Percentiles rank a stretch among this genome's conserved stretches.
phyloP scores from a whole-genome alignment of 129 eudicot genomes.

The Escallonia rubra region DNA sequence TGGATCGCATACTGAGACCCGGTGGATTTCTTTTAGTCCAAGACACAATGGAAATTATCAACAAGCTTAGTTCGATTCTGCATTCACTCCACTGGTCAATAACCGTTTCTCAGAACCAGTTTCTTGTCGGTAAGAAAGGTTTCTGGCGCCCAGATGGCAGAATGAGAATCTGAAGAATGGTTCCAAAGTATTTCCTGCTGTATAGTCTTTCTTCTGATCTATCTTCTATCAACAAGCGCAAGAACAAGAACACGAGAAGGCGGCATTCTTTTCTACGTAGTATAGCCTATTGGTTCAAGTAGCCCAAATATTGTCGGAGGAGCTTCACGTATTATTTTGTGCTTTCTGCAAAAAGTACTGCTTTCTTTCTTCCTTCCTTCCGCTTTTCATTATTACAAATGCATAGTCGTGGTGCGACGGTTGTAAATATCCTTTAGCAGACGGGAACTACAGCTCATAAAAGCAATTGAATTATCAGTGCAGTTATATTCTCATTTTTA shows the following conservation, averaged over 20 bases:
- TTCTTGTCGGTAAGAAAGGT: slow-evolving; percentile 50
- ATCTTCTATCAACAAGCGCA: not conserved
- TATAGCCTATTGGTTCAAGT: too few relatives aligned
- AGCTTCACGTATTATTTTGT: too few relatives aligned
- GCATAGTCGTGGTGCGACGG: too few relatives aligned
- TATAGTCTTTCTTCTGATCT: not conserved
- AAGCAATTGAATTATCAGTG: too few relatives aligned
- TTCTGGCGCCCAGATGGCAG: slow-evolving; percentile 49
- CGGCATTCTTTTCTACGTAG: not conserved
- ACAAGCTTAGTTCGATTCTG: slow-evolving; percentile 33
- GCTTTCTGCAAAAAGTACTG: too few relatives aligned
- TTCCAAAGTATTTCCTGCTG: not conserved
- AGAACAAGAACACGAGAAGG: not conserved
- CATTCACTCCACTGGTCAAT: slow-evolving; percentile 58
- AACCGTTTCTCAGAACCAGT: slow-evolving; percentile 37
- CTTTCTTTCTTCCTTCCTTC: too few relatives aligned
- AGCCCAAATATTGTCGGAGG: too few relatives aligned
- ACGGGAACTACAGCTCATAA: too few relatives aligned
- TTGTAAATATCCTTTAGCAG: too few relatives aligned
- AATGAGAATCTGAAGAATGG: not conserved
- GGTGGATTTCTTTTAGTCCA: slow-evolving; percentile 49
- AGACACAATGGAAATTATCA: slow-evolving; percentile 34
- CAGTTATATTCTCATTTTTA: too few relatives aligned
- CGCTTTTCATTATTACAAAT: too few relatives aligned
- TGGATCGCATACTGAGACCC: slow-evolving; percentile 61